These are phyloP conservation scores for Salisapilia sapeloensis DNA, from an alignment of 352 stramenopile species.

Conservation along the genomic window DNA sequence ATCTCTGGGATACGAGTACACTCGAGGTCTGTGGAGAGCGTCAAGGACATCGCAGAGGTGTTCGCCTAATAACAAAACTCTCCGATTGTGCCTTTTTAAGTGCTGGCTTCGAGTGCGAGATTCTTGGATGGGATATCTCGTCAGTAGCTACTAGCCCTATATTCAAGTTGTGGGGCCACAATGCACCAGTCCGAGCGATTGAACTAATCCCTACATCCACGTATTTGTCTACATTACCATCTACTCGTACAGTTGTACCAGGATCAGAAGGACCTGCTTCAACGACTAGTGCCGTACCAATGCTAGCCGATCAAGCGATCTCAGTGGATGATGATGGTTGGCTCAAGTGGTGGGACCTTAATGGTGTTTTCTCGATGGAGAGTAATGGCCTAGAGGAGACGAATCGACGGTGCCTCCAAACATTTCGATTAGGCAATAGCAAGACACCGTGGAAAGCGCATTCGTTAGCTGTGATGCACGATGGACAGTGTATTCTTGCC, in stretches of 20 bases:
- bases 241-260: slow-evolving; percentile 1
- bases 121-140: slow-evolving; percentile 60
- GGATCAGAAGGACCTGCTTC: slow-evolving; percentile 1
- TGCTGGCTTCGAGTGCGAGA: slow-evolving; percentile 55
- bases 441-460: slow-evolving; percentile 54
- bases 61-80: slow-evolving; percentile 40
- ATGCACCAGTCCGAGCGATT: slow-evolving; percentile 45
- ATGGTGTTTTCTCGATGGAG: slow-evolving; percentile 40
- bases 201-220: slow-evolving; percentile 26
- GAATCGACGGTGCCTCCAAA: slow-evolving; percentile 42
- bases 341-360: slow-evolving; percentile 73
- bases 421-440: slow-evolving; percentile 48
- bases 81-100: slow-evolving; percentile 56
- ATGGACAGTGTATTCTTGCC: slow-evolving; percentile 36
- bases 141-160: slow-evolving; percentile 33
- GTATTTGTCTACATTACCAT: neutral
- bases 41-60: slow-evolving; percentile 36
- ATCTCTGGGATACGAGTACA: slow-evolving; percentile 43
- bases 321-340: slow-evolving; percentile 66
- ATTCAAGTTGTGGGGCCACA: slow-evolving; percentile 52
- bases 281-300: slow-evolving; percentile 5
- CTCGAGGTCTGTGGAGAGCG: slow-evolving; percentile 24
- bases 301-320: slow-evolving; percentile 47
- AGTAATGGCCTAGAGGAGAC: slow-evolving; percentile 34
- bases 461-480: slow-evolving; percentile 37